These are phyloP conservation scores for Myxozyma melibiosi DNA, from an alignment of 805 yeast genomes.

Conservation along the genomic window DNA sequence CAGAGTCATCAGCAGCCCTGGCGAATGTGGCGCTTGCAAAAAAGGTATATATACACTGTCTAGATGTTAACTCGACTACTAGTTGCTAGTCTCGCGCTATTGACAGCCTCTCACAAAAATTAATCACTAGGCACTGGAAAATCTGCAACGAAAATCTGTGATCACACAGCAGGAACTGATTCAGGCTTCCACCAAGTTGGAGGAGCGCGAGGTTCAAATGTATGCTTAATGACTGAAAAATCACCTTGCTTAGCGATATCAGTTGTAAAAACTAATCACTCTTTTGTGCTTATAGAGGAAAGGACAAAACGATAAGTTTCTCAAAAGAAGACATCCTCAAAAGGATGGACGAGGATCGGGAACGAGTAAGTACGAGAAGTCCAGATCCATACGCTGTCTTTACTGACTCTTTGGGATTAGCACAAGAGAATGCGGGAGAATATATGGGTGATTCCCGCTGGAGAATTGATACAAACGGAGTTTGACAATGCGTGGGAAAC, in stretches of 20 bases:
- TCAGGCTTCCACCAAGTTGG: neutral
- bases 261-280: neutral
- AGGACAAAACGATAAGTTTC: conserved; percentile 25
- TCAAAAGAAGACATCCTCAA: conserved; percentile 60
- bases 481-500: conserved; percentile 34
- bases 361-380: conserved; percentile 48
- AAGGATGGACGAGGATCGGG: conserved; percentile 92
- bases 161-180: conserved; percentile 27
- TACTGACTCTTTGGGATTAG: conserved; percentile 4
- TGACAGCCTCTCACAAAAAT: neutral
- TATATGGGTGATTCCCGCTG: conserved; percentile 61
- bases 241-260: neutral
- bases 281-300: conserved; percentile 4
- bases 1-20: conserved; percentile 37
- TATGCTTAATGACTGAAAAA: conserved; percentile 12
- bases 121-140: conserved; percentile 29
- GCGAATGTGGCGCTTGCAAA: conserved; percentile 28
- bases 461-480: conserved; percentile 30
- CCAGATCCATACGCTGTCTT: neutral
- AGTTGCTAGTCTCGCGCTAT: neutral
- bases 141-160: conserved; percentile 20
- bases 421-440: conserved; percentile 79
- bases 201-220: conserved; percentile 9
- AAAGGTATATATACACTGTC: conserved; percentile 12
- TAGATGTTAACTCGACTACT: neutral